Percentiles rank a stretch among this genome's conserved stretches.
These are phyloP conservation scores for Taphrina communis DNA, from an alignment of 1,139 yeast genomes.

Conservation along the genomic window DNA sequence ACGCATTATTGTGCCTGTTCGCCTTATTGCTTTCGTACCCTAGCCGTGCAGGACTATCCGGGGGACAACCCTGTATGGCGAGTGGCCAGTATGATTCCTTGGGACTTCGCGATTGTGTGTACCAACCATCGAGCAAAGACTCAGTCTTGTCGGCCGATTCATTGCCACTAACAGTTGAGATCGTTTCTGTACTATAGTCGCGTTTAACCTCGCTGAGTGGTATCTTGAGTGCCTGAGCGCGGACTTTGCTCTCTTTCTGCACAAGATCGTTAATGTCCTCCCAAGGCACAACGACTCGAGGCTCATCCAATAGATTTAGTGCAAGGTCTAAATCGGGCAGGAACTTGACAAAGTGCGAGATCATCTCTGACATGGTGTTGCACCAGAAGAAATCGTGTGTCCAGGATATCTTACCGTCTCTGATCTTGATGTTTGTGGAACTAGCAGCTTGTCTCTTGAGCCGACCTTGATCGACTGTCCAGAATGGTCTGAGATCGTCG, in stretches of 20 bases:
- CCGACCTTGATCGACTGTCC: constrained; percentile 44
- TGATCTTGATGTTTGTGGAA: constrained; percentile 23
- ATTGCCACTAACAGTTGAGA: neutral
- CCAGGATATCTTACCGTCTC: constrained; percentile 1
- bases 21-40: neutral
- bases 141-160: neutral
- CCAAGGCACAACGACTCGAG: constrained; percentile 46
- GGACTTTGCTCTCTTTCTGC: neutral
- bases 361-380: constrained; percentile 40
- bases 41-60: constrained; percentile 6
- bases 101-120: neutral
- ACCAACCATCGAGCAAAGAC: neutral
- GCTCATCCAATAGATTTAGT: constrained; percentile 46
- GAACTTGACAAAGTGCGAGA: constrained; percentile 42
- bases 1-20: neutral
- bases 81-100: constrained; percentile 9
- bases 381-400: constrained; percentile 9
- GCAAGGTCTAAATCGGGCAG: constrained; percentile 48
- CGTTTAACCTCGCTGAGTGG: neutral
- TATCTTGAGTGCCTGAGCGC: neutral
- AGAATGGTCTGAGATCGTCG: constrained; percentile 45
- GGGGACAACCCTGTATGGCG: constrained; percentile 4
- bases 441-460: constrained; percentile 45
- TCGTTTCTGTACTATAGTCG: neutral
- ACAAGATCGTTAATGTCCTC: constrained; percentile 13